These are phyloP conservation scores for Juglanconis oblonga DNA, from an alignment of 2,329 filamentous ascomycete species.

Conservation along the genomic window DNA sequence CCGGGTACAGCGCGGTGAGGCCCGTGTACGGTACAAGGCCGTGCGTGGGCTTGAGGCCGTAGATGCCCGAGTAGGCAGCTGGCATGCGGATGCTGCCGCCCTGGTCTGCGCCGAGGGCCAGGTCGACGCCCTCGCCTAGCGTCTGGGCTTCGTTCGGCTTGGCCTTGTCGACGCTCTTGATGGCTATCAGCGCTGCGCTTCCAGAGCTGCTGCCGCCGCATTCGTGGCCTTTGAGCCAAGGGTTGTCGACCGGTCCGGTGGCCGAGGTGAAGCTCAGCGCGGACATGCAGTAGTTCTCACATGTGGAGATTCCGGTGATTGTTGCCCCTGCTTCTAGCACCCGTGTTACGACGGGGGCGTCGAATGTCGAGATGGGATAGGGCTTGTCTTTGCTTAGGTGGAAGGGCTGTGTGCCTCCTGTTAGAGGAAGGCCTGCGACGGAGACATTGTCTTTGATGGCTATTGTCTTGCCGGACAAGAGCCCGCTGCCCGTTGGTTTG, in stretches of 20 bases:
- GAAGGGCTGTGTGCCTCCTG: slow-evolving; percentile 19
- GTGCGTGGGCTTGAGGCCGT: slow-evolving; percentile 45
- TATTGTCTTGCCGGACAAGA: slow-evolving; percentile 18
- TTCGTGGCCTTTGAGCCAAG: slow-evolving; percentile 18
- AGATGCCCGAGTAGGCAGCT: slow-evolving; percentile 37
- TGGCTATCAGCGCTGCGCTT: slow-evolving; percentile 28
- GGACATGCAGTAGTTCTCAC: slow-evolving; percentile 22
- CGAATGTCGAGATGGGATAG: slow-evolving; percentile 18
- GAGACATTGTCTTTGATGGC: slow-evolving; percentile 23
- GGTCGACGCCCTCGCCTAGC: slow-evolving; percentile 28
- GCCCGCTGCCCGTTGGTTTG: slow-evolving; percentile 2
- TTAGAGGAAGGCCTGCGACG: slow-evolving; percentile 19
- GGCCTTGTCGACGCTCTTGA: slow-evolving; percentile 14
- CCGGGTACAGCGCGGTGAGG: slow-evolving; percentile 36
- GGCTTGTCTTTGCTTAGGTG: slow-evolving; percentile 14
- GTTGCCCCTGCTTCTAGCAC: slow-evolving; percentile 19
- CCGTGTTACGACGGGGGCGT: slow-evolving; percentile 18
- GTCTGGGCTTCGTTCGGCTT: neutral
- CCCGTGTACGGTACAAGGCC: slow-evolving; percentile 50
- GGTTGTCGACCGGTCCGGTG: slow-evolving; percentile 21
- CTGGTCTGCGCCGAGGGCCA: slow-evolving; percentile 38
- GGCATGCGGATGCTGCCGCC: slow-evolving; percentile 37
- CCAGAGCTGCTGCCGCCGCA: slow-evolving; percentile 30
- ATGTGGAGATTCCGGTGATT: slow-evolving; percentile 20
- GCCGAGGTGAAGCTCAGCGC: slow-evolving; percentile 20